phyloP scores from a whole-genome alignment of 106 monocot genomes.

The Platanthera zijinensis region DNA sequence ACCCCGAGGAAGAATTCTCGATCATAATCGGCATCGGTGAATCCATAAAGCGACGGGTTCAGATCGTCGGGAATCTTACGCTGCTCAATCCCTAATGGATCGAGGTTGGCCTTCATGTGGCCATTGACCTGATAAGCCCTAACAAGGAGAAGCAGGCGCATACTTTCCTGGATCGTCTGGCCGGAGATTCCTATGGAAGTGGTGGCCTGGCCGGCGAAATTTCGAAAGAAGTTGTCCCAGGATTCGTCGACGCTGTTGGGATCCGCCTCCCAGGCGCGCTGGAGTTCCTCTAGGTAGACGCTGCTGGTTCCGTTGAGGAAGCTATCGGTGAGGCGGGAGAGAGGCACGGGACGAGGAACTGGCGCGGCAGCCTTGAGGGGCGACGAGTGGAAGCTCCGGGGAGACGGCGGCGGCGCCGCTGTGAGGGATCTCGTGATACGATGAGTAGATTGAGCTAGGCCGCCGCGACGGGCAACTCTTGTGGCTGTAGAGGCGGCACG shows the following conservation, averaged over 20 bases:
- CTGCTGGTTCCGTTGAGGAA: constrained; percentile 88
- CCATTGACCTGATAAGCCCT: constrained; percentile 86
- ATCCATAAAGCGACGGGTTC: constrained; percentile 56
- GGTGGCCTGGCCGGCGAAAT: constrained; percentile 77
- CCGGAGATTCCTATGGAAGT: constrained; percentile 74
- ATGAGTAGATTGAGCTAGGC: constrained; percentile 28
- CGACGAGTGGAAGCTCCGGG: constrained; percentile 42
- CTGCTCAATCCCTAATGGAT: constrained; percentile 65
- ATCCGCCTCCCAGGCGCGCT: constrained; percentile 86
- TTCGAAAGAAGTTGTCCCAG: constrained; percentile 94
- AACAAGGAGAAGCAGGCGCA: constrained; percentile 76
- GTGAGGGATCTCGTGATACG: constrained; percentile 11
- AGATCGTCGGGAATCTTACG: constrained; percentile 54
- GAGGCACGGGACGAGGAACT: constrained; percentile 58
- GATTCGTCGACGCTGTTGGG: constrained; percentile 85
- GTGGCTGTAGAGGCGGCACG: constrained; percentile 30
- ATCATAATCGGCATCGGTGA: constrained; percentile 75
- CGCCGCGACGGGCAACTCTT: constrained; percentile 24
- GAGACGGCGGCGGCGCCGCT: neutral
- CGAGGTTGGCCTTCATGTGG: constrained; percentile 83
- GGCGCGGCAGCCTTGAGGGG: constrained; percentile 34
- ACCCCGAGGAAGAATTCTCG: constrained; percentile 94
- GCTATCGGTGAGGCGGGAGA: constrained; percentile 71
- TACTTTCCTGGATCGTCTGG: constrained; percentile 97
- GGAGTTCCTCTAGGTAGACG: constrained; percentile 94